Evolutionary conservation across 768 basidiomycete species (phyloP).

Genomic region (Trametes gibbosa): DNA sequence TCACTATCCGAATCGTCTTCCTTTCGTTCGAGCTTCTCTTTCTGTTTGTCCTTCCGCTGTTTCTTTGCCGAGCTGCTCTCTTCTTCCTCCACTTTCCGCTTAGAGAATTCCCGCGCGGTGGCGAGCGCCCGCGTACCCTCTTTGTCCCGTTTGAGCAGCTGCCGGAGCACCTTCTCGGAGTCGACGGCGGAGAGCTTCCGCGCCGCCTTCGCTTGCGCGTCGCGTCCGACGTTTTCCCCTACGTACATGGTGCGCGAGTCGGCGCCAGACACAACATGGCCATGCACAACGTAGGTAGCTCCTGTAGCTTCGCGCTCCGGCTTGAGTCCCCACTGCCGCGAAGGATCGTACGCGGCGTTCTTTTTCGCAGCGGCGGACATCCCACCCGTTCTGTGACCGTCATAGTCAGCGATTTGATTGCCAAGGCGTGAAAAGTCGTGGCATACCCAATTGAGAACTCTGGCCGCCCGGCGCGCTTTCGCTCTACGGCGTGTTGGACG

Average conservation of each 20-base stretch:
- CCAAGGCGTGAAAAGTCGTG: background rate
- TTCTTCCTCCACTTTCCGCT: constrained; percentile 26
- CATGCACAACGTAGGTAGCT: constrained; percentile 78
- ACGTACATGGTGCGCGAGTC: constrained; percentile 45
- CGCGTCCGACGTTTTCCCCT: constrained; percentile 73
- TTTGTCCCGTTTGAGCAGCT: constrained; percentile 60
- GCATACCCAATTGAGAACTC: constrained; percentile 85
- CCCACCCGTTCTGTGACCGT: constrained; percentile 60
- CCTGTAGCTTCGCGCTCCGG: constrained; percentile 42
- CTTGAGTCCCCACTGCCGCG: constrained; percentile 72
- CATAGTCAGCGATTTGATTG: background rate
- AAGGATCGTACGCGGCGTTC: constrained; percentile 61
- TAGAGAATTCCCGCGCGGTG: constrained; percentile 51
- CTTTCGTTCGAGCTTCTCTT: background rate
- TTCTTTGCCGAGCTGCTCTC: constrained; percentile 17
- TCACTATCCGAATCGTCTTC: constrained; percentile 20
- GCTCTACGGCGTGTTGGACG: constrained; percentile 75
- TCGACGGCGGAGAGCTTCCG: constrained; percentile 57
- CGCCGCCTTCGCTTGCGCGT: constrained; percentile 74
- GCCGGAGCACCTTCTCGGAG: constrained; percentile 59
- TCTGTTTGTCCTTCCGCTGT: constrained; percentile 22
- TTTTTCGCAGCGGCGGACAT: constrained; percentile 54
- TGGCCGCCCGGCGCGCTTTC: constrained; percentile 68
- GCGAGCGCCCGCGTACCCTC: constrained; percentile 66
- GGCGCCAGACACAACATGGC: constrained; percentile 64